These are phyloP conservation scores for Lecanicillium sp. DNA, from an alignment of 2,329 filamentous ascomycete genomes.

Conservation along the genomic window DNA sequence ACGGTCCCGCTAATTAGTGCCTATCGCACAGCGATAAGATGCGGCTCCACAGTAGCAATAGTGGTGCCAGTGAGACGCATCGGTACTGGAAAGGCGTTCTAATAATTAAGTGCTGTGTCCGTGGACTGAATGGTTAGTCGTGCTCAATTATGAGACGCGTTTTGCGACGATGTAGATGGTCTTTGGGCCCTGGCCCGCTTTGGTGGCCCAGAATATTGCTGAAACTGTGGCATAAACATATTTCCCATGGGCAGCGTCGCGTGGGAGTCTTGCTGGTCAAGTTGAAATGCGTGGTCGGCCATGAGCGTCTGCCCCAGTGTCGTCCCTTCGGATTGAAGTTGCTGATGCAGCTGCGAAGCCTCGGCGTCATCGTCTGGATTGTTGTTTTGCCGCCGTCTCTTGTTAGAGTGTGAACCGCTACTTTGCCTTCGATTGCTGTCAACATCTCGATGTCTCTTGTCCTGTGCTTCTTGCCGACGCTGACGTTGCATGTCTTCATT, in stretches of 20 bases:
- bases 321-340: constrained; percentile 1
- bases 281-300: constrained; percentile 20
- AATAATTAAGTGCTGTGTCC: too few relatives aligned
- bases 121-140: too few relatives aligned
- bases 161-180: not conserved
- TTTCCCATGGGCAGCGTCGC: constrained; percentile 19
- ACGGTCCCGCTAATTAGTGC: too few relatives aligned
- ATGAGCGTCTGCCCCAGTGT: constrained; percentile 13
- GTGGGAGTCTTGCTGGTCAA: constrained; percentile 16
- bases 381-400: not conserved
- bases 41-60: too few relatives aligned
- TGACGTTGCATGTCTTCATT: constrained; percentile 36
- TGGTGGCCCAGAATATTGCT: constrained; percentile 12
- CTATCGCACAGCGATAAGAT: too few relatives aligned
- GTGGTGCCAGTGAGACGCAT: too few relatives aligned
- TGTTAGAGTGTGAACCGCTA: constrained; percentile 16
- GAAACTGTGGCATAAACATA: constrained; percentile 20
- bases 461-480: constrained; percentile 28
- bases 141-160: constrained; percentile 1
- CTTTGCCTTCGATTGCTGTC: constrained; percentile 21
- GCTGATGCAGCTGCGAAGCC: not conserved
- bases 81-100: too few relatives aligned
- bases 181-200: too few relatives aligned
- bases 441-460: constrained; percentile 29
- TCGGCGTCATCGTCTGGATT: not conserved